Evolutionary conservation across 257 asterid genomes (phyloP).

Genomic region (Leonotis leonurus): DNA sequence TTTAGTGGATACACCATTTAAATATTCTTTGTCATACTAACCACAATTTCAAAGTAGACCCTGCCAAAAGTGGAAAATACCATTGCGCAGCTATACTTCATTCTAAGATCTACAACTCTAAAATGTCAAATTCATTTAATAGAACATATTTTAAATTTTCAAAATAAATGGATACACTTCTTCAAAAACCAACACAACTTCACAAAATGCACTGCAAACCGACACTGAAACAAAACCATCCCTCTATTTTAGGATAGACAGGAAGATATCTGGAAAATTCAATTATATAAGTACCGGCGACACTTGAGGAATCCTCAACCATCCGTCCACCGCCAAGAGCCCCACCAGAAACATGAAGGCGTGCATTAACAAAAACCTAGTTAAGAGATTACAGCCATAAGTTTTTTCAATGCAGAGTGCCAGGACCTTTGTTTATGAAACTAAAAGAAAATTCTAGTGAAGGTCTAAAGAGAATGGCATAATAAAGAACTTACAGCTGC

Average conservation of each 20-base stretch:
- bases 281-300: slow-evolving; percentile 58
- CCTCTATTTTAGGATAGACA: not conserved
- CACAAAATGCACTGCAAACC: not conserved
- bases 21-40: not conserved
- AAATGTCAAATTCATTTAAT: not conserved
- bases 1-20: not conserved
- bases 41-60: not conserved
- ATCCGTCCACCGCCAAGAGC: slow-evolving; percentile 99
- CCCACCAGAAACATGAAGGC: slow-evolving; percentile 99
- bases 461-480: not conserved
- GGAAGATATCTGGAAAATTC: slow-evolving; percentile 9
- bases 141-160: not conserved
- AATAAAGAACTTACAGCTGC: slow-evolving; percentile 68
- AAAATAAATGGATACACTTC: not conserved
- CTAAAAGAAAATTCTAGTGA: not conserved
- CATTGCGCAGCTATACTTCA: not conserved
- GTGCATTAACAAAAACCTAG: slow-evolving; percentile 96
- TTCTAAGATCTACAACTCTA: not conserved
- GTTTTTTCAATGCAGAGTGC: slow-evolving; percentile 9
- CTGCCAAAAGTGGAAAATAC: not conserved
- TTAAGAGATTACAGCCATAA: slow-evolving; percentile 6
- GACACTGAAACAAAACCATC: not conserved
- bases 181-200: not conserved
- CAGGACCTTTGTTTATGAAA: not conserved
- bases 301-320: slow-evolving; percentile 99